Evolutionary conservation across 257 asterid genomes (phyloP).

Genomic region (Cinchona pubescens): DNA sequence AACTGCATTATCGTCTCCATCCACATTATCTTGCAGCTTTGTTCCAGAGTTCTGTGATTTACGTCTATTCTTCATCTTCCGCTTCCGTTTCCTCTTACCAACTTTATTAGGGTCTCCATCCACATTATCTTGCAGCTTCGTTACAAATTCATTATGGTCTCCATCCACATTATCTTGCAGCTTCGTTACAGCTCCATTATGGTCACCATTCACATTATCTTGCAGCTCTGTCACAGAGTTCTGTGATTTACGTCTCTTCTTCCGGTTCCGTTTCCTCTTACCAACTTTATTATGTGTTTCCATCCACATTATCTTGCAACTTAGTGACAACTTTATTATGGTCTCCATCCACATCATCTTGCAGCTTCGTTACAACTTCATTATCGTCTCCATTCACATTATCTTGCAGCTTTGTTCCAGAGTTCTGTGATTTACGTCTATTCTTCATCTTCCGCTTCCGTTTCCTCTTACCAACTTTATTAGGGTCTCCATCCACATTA

Average conservation of each 20-base stretch:
- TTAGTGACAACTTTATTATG: not conserved
- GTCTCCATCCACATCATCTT: not conserved
- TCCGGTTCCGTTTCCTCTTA: not conserved
- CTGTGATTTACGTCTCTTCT: not conserved
- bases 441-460: not conserved
- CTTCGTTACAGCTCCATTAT: not conserved
- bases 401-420: not conserved
- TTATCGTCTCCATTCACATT: not conserved
- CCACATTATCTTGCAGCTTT: not conserved
- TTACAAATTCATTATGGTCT: not conserved
- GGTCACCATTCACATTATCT: not conserved
- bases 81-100: conserved; percentile 8
- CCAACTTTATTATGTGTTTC: not conserved
- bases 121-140: not conserved
- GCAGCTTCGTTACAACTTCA: not conserved
- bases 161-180: not conserved
- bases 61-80: not conserved
- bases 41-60: not conserved
- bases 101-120: not conserved
- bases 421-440: not conserved
- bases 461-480: conserved; percentile 5
- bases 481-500: not conserved
- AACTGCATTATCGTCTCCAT: not conserved
- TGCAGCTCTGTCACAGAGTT: not conserved
- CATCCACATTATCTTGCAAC: not conserved